Evolutionary conservation across 2,329 filamentous ascomycete genomes (phyloP).

Genomic region (Alternaria incomplexa): DNA sequence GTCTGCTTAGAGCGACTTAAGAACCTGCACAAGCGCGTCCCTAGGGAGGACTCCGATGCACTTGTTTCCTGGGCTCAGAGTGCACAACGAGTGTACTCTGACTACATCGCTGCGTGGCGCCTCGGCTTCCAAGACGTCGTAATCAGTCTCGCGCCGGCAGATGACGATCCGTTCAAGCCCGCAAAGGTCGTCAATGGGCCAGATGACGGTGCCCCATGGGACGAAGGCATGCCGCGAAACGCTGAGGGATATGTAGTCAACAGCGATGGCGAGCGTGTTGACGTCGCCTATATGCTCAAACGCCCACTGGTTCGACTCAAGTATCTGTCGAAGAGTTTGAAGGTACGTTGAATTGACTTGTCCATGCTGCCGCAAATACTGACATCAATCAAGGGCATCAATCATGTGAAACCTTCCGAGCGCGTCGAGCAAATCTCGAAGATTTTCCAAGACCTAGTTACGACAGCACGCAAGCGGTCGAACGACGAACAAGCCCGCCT

Average conservation of each 20-base stretch:
- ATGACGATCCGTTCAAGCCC: constrained; percentile 63
- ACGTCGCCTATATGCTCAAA: constrained; percentile 92
- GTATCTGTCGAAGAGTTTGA: constrained; percentile 83
- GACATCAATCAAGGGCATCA: constrained; percentile 58
- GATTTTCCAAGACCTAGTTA: constrained; percentile 74
- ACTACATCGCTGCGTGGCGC: constrained; percentile 88
- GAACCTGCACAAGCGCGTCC: constrained; percentile 79
- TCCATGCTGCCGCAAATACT: constrained; percentile 23
- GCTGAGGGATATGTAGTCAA: constrained; percentile 68
- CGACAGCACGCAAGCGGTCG: constrained; percentile 74
- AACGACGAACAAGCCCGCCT: constrained; percentile 75
- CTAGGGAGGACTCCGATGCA: constrained; percentile 71
- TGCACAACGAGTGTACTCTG: constrained; percentile 78
- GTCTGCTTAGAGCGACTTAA: constrained; percentile 85
- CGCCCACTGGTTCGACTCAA: constrained; percentile 87
- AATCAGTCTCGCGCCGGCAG: constrained; percentile 84
- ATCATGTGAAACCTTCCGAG: constrained; percentile 61
- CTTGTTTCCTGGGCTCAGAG: constrained; percentile 83
- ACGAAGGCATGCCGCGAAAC: constrained; percentile 63
- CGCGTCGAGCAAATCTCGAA: constrained; percentile 65
- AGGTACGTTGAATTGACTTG: constrained; percentile 54
- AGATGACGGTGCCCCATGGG: constrained; percentile 57
- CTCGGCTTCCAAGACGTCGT: constrained; percentile 94
- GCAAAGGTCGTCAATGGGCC: constrained; percentile 50
- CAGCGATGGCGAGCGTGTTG: constrained; percentile 83